Conservation (phyloP, 441 rosid species). For the Euphorbia celastroides region DNA sequence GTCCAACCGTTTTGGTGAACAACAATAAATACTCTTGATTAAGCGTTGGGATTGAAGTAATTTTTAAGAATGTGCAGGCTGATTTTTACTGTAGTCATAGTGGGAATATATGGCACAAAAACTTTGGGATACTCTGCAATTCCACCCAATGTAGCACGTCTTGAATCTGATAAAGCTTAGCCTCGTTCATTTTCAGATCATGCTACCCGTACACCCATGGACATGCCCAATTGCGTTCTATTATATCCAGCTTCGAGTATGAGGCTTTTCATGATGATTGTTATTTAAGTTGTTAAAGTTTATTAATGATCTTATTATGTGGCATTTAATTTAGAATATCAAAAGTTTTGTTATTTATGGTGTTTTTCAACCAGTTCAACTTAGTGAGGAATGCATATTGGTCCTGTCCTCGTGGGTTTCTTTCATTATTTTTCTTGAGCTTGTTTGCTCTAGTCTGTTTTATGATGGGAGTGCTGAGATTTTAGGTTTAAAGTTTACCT, state of each 20-base stretch:
- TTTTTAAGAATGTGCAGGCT: background rate
- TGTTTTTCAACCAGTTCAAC: no score
- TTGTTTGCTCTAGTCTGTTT: slow-evolving; percentile 13
- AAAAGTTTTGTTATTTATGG: background rate
- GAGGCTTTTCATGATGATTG: background rate
- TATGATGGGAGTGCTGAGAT: slow-evolving; percentile 12
- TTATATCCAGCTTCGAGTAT: background rate
- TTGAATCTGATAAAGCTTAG: background rate
- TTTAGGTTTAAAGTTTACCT: slow-evolving; percentile 15
- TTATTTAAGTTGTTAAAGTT: background rate
- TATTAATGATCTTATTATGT: background rate
- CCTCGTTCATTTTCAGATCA: background rate
- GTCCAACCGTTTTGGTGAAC: background rate
- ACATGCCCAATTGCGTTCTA: background rate
- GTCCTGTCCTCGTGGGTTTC: background rate
- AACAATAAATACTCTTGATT: background rate
- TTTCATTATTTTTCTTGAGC: slow-evolving; percentile 1
- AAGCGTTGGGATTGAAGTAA: background rate
- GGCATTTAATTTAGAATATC: background rate
- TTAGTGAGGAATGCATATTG: no score
- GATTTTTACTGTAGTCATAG: background rate
- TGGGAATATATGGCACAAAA: background rate
- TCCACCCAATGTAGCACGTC: background rate
- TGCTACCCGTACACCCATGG: background rate
- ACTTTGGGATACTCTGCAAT: background rate